phyloP scores from a whole-genome alignment of 768 basidiomycete genomes.

The Boletus insuetus region DNA sequence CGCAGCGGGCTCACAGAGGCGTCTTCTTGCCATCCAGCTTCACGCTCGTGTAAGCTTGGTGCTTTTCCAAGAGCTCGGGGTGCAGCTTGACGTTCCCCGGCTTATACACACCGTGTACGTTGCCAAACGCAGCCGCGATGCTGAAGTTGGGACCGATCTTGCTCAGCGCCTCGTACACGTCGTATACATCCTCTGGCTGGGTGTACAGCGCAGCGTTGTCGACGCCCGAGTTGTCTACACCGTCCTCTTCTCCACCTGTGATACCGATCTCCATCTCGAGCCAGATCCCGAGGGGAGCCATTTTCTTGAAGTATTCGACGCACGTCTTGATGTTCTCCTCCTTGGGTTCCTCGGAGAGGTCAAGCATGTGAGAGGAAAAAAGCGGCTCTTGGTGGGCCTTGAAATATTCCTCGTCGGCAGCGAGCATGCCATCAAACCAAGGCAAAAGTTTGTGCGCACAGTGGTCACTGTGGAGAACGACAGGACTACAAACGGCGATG shows the following conservation, averaged over 20 bases:
- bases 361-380: constrained; percentile 98
- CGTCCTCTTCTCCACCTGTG: constrained; percentile 99
- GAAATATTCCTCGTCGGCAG: constrained; percentile 91
- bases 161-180: constrained; percentile 83
- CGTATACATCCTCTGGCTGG: constrained; percentile 93
- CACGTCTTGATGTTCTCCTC: constrained; percentile 95
- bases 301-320: constrained; percentile 91
- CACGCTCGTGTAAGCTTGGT: constrained; percentile 73
- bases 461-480: constrained; percentile 97
- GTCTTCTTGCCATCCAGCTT: constrained; percentile 67
- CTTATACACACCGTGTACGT: constrained; percentile 99
- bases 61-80: constrained; percentile 88
- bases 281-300: constrained; percentile 90
- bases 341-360: constrained; percentile 89
- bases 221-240: constrained; percentile 95
- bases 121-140: constrained; percentile 97
- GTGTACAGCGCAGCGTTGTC: constrained; percentile 96
- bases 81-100: constrained; percentile 95
- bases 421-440: constrained; percentile 99
- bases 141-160: constrained; percentile 90
- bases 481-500: constrained; percentile 58
- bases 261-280: constrained; percentile 99
- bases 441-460: constrained; percentile 97
- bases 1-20: constrained; percentile 65
- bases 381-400: constrained; percentile 83